phyloP scores from a whole-genome alignment of 139 green algal genomes.

The Ettlia oleoabundans region DNA sequence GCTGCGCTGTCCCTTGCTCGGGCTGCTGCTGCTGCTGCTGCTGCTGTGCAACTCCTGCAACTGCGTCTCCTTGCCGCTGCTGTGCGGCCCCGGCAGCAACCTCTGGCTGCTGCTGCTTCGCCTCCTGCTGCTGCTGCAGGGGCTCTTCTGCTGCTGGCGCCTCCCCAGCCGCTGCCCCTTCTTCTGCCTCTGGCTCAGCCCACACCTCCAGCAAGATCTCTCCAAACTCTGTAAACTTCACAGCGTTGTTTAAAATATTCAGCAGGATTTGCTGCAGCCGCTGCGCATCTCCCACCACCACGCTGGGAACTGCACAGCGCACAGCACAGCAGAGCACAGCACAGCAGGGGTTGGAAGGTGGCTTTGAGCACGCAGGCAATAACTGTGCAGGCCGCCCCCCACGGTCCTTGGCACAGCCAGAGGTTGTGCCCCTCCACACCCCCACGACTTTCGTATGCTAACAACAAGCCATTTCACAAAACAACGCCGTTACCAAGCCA shows the following conservation, averaged over 20 bases:
- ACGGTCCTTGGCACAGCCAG: too few species aligned
- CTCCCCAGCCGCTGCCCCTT: not conserved
- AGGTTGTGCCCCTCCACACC: too few species aligned
- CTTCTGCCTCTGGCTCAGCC: constrained; percentile 23
- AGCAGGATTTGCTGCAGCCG: constrained; percentile 86
- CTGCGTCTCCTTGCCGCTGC: too few species aligned
- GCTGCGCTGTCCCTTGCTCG: too few species aligned
- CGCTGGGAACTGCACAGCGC: constrained; percentile 35
- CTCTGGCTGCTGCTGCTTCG: not conserved
- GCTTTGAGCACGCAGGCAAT: not conserved
- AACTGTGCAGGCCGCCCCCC: too few species aligned
- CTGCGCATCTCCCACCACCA: constrained; percentile 68
- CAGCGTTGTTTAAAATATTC: constrained; percentile 90
- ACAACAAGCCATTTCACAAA: too few species aligned
- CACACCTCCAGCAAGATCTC: constrained; percentile 80
- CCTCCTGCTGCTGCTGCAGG: not conserved
- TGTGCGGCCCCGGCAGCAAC: not conserved
- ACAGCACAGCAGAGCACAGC: not conserved
- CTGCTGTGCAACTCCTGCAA: not conserved
- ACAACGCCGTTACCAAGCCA: too few species aligned
- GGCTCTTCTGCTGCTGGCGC: constrained; percentile 18
- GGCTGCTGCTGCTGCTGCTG: not conserved
- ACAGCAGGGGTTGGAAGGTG: not conserved
- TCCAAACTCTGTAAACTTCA: constrained; percentile 90
- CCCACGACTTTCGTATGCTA: too few species aligned